A percentile compares a stretch with the other conserved stretches of the same genome.
Evolutionary conservation across 73 alveolate species (phyloP).

Genomic region (Tetrahymena thermophila): DNA sequence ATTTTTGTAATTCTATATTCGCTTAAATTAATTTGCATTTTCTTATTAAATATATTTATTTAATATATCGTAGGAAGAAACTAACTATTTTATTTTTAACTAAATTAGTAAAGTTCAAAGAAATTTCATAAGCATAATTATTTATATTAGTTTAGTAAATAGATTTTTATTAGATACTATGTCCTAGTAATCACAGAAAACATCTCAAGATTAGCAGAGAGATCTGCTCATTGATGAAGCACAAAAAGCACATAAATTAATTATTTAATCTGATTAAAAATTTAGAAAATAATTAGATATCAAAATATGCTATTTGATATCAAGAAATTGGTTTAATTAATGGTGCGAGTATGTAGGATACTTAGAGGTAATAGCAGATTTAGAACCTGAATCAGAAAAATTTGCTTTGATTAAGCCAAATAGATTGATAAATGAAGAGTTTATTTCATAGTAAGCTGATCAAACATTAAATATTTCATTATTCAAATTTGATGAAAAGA

Average conservation of each 20-base stretch:
- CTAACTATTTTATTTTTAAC: background rate
- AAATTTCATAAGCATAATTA: background rate
- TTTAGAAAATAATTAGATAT: background rate
- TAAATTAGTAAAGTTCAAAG: background rate
- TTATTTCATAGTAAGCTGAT: background rate
- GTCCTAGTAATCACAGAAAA: background rate
- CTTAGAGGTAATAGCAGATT: background rate
- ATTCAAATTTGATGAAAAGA: background rate
- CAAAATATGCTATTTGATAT: background rate
- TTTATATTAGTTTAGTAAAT: background rate
- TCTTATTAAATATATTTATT: too few species aligned
- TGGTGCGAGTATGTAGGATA: background rate
- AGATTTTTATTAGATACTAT: background rate
- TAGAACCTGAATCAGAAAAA: background rate
- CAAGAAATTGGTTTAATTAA: background rate
- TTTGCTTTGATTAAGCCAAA: background rate
- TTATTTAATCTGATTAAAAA: background rate
- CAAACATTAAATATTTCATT: background rate
- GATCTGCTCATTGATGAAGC: background rate
- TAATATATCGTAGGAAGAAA: background rate
- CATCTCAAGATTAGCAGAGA: background rate
- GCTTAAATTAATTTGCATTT: background rate
- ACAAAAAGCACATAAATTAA: background rate
- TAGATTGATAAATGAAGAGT: background rate
- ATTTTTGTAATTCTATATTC: background rate